Conservation (phyloP, 1,139 yeast genomes). For the Diutina rugosa region DNA sequence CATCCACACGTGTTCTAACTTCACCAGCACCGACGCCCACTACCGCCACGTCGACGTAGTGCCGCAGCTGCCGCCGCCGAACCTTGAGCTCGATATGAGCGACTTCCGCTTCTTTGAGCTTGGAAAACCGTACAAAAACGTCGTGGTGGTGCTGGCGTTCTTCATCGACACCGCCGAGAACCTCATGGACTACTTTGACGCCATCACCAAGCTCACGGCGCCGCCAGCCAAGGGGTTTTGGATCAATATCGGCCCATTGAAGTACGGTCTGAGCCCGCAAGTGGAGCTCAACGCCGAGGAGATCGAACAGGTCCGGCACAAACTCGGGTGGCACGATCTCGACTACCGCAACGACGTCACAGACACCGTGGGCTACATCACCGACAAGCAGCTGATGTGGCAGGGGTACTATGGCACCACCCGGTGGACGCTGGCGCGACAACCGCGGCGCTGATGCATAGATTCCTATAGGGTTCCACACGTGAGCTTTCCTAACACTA, state of each 20-base stretch:
- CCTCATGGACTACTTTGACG: slow-evolving; percentile 54
- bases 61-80: slow-evolving; percentile 22
- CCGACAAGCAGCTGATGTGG: slow-evolving; percentile 57
- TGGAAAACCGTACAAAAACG: slow-evolving; percentile 23
- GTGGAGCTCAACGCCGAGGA: slow-evolving; percentile 65
- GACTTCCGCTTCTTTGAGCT: slow-evolving; percentile 47
- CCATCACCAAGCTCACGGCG: slow-evolving; percentile 35
- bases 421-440: slow-evolving; percentile 6
- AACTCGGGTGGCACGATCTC: slow-evolving; percentile 55
- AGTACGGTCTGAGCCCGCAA: slow-evolving; percentile 79
- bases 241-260: slow-evolving; percentile 81
- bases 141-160: slow-evolving; percentile 58
- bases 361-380: slow-evolving; percentile 34
- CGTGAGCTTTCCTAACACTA: no score
- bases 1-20: slow-evolving; percentile 65
- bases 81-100: slow-evolving; percentile 39
- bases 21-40: slow-evolving; percentile 8
- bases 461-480: not conserved
- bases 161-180: slow-evolving; percentile 86
- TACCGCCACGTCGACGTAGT: not conserved
- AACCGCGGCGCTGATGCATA: not conserved
- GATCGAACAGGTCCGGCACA: slow-evolving; percentile 30
- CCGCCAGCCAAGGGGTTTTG: slow-evolving; percentile 42
- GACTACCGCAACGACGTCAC: slow-evolving; percentile 20
- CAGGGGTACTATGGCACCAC: slow-evolving; percentile 56